phyloP scores from a whole-genome alignment of 1,284 basidiomycete genomes.

The Cutaneotrichosporon dermatis region DNA sequence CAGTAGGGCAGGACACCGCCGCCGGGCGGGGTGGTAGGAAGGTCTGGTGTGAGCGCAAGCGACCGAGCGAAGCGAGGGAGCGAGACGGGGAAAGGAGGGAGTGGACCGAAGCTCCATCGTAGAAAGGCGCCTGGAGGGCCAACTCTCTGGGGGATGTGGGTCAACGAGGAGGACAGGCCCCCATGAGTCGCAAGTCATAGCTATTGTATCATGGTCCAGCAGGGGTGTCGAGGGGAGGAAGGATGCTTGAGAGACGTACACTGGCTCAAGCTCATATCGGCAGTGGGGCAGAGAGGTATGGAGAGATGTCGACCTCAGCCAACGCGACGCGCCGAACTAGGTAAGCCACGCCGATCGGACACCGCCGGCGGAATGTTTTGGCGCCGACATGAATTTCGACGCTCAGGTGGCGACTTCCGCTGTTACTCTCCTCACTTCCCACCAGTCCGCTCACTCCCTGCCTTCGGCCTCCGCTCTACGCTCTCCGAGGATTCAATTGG shows the following conservation, averaged over 20 bases:
- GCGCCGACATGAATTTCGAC: not conserved
- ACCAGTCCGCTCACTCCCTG: not conserved
- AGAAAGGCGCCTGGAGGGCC: too few relatives aligned
- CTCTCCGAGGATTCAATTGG: too few relatives aligned
- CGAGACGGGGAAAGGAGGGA: too few relatives aligned
- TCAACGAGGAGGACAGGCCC: too few relatives aligned
- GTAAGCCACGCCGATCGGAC: not conserved
- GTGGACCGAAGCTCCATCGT: too few relatives aligned
- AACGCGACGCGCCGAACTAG: not conserved
- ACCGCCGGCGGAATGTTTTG: not conserved
- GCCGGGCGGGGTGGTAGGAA: slow-evolving; percentile 27
- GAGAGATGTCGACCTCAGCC: not conserved
- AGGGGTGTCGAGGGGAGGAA: too few relatives aligned
- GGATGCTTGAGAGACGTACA: not conserved
- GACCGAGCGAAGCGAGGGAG: too few relatives aligned
- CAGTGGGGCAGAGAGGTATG: not conserved
- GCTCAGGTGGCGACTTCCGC: not conserved
- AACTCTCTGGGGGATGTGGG: too few relatives aligned
- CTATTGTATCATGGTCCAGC: too few relatives aligned
- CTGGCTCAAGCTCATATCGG: slow-evolving; percentile 2
- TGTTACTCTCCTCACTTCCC: not conserved
- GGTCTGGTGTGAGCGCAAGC: slow-evolving; percentile 5
- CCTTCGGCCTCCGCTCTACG: too few relatives aligned
- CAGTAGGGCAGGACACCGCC: slow-evolving; percentile 75
- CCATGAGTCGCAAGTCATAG: too few relatives aligned